Evolutionary conservation across 345 rosid genomes (phyloP), one percentile per base, ranked within the genome.

Genomic region (Zanthoxylum bungeanum): DNA sequence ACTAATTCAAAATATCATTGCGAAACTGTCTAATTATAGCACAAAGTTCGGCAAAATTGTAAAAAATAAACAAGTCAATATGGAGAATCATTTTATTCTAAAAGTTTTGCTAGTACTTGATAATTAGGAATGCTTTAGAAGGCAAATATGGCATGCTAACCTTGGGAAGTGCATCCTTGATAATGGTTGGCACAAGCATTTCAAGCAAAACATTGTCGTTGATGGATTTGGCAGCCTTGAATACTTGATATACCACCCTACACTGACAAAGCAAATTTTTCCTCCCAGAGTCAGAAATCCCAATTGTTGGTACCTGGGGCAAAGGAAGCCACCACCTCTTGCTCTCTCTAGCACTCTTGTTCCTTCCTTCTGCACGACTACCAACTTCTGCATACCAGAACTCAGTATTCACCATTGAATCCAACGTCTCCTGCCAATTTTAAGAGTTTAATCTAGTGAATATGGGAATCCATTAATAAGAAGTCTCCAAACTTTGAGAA

Each of bases 291-390:
- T 85, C 91, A 19, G 99, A 89, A 59, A 95, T 93, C 7, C 99
- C 98, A 1, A 78, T 78, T 79, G 73, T 76, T 9, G 99, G 98
- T 19, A 95, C 97, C 72, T 88, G 91, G 25, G 99, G 98, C 53
- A 84, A 76, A 37, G 99, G 99, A 22, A 95, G 97, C 99, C 99
- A 95, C 98, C 99, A 92, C 69, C 92, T 79, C 84, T 89, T 89
- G 82, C 93, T 89, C 74, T 88, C 92, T 62, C 76, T 89, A 51
- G 86, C 75, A 47, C 81, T 83, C 78, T 85, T 86, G 78, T 69
- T 85, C 74, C 86, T 89, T 72, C 98, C 97, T 67, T 92, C 97
- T 36, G 93, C 89, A 44, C 86, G 80, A 69, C 96, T 88, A 63
- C 93, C 97, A 14, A 82, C 88, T 81, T 95, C 98, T 2, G 84